Evolutionary conservation across 2,329 filamentous ascomycete genomes (phyloP), one percentile per base, ranked within the genome.

Genomic region (Arthrobotrys iridis): DNA sequence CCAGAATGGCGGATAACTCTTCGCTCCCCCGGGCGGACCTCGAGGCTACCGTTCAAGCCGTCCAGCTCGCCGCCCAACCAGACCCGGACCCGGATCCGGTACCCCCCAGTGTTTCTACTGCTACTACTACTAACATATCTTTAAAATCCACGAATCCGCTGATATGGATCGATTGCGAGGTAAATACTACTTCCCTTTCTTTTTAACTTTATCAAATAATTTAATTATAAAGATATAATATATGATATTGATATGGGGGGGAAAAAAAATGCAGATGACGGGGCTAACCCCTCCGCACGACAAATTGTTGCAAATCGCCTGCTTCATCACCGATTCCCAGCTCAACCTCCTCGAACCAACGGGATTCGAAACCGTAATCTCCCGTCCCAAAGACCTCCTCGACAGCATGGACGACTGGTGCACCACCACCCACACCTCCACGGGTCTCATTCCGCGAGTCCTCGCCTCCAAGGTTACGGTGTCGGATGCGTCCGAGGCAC

Each of bases 341-440:
- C 87, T 99, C 18, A 87, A 91, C 68, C 82, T 96, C 33, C 83
- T 96, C 24, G 93, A 97, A 74, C 84, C 88, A 22, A 82, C 86
- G 30, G 94, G 94, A 78, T 97, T 91, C 85, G 92, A 96, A 80
- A 87, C 87, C 26, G 85, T 94, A 48, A 87, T 99, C 70, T 90
- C 94, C 81, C 91, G 92, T 79, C 85, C 88, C 0, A 85, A 89
- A 79, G 85, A 88, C 63, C 87, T 88, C 43, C 88, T 98, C 79
- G 89, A 90, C 80, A 82, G 85, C 80, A 98, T 99, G 90, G 92
- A 91, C 79, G 89, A 90, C 59, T 99, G 95, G 95, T 98, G 95
- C 83, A 91, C 87, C 58, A 84, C 85, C 60, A 93, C 92, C 55
- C 95, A 98, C 82, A 88, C 86, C 79, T 84, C 87, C 62, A 93